Percentiles rank a stretch among this genome's conserved stretches.
phyloP scores from a whole-genome alignment of 306 rosid genomes.

The Luffa aegyptiaca region DNA sequence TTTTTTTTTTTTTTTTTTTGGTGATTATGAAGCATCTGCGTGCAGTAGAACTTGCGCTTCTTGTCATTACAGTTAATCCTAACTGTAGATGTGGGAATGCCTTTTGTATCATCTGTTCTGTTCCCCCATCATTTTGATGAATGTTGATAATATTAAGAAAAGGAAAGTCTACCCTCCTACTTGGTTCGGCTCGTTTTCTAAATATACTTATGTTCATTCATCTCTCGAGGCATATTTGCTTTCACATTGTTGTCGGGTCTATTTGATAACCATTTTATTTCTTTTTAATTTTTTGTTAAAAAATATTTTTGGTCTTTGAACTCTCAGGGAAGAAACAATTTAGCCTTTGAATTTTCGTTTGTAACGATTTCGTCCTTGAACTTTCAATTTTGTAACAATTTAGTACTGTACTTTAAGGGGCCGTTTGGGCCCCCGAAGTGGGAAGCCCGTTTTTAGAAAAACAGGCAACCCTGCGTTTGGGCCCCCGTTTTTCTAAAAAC shows the following conservation, averaged over 20 bases:
- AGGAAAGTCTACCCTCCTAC: not conserved
- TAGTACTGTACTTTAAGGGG: no score
- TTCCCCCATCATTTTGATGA: not conserved
- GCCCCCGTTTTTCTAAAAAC: no score
- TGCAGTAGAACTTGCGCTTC: not conserved
- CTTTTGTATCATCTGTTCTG: not conserved
- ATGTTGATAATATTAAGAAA: not conserved
- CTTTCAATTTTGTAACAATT: no score
- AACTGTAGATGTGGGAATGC: not conserved
- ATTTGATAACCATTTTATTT: not conserved
- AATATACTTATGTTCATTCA: not conserved
- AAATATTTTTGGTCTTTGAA: no score
- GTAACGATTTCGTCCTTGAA: no score
- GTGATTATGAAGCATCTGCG: not conserved
- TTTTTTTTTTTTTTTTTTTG: conserved; percentile 9
- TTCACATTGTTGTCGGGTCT: not conserved
- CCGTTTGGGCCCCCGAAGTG: no score
- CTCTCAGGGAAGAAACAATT: no score
- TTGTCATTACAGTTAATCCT: not conserved
- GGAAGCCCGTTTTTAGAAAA: no score
- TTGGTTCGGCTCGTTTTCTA: not conserved
- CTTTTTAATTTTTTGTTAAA: not conserved
- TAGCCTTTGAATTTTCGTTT: no score
- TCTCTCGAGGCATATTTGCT: not conserved
- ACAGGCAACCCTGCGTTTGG: no score